Evolutionary conservation across 1,284 basidiomycete species (phyloP).

Genomic region (Filobasidium uniguttulatum): DNA sequence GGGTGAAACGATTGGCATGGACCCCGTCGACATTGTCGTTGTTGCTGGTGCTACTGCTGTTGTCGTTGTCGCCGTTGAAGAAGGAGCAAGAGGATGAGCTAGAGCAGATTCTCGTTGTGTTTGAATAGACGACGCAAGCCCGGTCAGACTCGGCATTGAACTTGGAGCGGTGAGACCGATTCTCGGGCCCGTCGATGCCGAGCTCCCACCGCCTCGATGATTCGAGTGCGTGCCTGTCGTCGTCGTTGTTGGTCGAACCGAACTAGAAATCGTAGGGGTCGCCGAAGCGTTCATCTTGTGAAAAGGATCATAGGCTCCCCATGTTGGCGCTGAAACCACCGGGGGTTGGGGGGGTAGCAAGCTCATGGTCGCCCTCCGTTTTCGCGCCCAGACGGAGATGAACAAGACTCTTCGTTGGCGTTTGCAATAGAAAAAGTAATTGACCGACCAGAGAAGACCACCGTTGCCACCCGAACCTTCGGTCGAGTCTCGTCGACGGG

Average conservation of each 20-base stretch:
- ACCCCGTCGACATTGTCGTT: no score
- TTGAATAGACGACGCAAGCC: neutral
- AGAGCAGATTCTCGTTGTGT: neutral
- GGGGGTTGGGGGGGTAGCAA: neutral
- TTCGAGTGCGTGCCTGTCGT: no score
- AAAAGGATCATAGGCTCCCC: no score
- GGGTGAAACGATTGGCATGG: no score
- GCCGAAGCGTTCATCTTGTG: neutral
- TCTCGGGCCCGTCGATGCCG: neutral
- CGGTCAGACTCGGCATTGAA: constrained; percentile 1
- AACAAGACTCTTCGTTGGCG: constrained; percentile 78
- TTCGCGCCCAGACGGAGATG: constrained; percentile 83
- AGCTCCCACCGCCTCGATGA: no score
- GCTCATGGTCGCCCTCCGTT: constrained; percentile 27
- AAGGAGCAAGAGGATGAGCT: no score
- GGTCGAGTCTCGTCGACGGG: neutral
- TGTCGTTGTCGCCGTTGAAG: no score
- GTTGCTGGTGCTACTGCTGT: no score
- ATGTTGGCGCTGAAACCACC: no score
- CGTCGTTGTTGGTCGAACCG: no score
- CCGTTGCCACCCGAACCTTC: constrained; percentile 41
- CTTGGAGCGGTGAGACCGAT: neutral
- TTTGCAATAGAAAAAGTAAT: constrained; percentile 93
- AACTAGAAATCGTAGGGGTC: no score
- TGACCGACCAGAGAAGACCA: constrained; percentile 88